Percentiles rank a stretch among this genome's conserved stretches.
These are phyloP conservation scores for Aristolochia contorta DNA, from an alignment of 164 flowering plant species.

Conservation along the genomic window DNA sequence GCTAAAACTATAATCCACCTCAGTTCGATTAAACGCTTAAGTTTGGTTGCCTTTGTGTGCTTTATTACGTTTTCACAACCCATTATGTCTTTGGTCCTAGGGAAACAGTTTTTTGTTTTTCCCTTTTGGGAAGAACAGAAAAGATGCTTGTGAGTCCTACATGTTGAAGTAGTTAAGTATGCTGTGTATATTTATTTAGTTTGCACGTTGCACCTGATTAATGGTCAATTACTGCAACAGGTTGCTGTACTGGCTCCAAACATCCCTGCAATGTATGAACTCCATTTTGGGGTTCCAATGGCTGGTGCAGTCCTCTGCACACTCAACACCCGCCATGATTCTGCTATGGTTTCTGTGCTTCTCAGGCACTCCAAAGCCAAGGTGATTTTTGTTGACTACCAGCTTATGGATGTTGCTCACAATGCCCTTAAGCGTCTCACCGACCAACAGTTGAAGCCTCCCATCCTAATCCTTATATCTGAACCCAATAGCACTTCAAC, in stretches of 20 bases:
- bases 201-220: not conserved
- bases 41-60: too few species aligned
- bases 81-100: too few species aligned
- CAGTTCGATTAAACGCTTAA: too few species aligned
- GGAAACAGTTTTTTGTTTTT: not conserved
- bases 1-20: too few species aligned
- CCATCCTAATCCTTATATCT: constrained; percentile 31
- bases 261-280: constrained; percentile 67
- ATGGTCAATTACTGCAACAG: constrained; percentile 20
- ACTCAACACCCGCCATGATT: constrained; percentile 45
- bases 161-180: not conserved
- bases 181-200: not conserved
- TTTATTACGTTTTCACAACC: too few species aligned
- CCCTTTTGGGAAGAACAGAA: not conserved
- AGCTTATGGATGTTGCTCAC: constrained; percentile 31
- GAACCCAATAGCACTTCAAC: constrained; percentile 18
- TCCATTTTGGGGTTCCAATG: constrained; percentile 77
- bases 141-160: too few species aligned
- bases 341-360: constrained; percentile 38
- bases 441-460: constrained; percentile 17
- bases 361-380: constrained; percentile 53
- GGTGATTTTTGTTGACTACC: constrained; percentile 50
- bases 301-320: constrained; percentile 62
- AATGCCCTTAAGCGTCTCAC: constrained; percentile 31
- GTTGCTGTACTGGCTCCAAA: constrained; percentile 56